Evolutionary conservation across 2,329 filamentous ascomycete species (phyloP).

Genomic region (Aspergillus phoenicis): DNA sequence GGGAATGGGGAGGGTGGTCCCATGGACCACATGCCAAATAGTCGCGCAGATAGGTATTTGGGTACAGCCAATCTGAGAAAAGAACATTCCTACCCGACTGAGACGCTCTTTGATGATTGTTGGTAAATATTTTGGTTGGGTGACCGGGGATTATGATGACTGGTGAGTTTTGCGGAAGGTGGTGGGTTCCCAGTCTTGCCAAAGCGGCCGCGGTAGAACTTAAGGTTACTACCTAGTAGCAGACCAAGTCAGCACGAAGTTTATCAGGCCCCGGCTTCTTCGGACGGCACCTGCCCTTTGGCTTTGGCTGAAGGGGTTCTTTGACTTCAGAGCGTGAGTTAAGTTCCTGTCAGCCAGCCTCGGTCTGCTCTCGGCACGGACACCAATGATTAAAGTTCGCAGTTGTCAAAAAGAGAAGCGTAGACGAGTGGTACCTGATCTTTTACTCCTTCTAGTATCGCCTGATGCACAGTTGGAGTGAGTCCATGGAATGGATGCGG

Average conservation of each 20-base stretch:
- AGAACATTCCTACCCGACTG: background rate
- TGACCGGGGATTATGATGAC: background rate
- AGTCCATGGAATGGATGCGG: background rate
- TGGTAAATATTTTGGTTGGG: background rate
- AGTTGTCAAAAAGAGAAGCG: background rate
- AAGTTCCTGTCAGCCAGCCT: conserved; percentile 1
- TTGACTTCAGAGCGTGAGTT: background rate
- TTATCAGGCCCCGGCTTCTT: background rate
- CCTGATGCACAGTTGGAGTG: background rate
- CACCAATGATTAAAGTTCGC: background rate
- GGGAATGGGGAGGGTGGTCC: background rate
- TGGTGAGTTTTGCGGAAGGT: background rate
- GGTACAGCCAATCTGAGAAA: background rate
- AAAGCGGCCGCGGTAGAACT: background rate
- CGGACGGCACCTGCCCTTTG: conserved; percentile 1
- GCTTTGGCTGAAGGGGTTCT: background rate
- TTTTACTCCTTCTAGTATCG: background rate
- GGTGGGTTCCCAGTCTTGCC: background rate
- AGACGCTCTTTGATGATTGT: background rate
- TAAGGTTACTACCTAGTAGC: background rate
- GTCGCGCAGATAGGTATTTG: background rate
- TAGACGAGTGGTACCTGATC: background rate
- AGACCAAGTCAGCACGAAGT: background rate
- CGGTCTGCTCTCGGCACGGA: background rate
- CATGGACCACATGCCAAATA: background rate